These are phyloP conservation scores for Corynespora cassiicola DNA, from an alignment of 2,329 filamentous ascomycete genomes.

Conservation along the genomic window DNA sequence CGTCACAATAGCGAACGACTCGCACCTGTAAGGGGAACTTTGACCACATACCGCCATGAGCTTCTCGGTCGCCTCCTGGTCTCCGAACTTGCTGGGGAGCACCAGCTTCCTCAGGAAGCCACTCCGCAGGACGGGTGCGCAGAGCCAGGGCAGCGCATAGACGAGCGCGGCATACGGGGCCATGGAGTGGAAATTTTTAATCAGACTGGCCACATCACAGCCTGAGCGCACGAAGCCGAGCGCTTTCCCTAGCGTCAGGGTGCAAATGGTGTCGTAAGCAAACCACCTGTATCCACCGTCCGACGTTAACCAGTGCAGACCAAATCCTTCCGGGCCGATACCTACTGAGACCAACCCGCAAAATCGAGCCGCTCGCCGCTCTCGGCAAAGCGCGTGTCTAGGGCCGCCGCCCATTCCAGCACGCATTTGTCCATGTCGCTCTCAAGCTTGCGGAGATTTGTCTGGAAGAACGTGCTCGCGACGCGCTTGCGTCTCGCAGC, in stretches of 20 bases:
- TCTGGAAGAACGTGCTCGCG: conserved; percentile 62
- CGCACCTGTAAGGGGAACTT: no score
- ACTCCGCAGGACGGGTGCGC: no score
- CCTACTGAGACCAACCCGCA: conserved; percentile 58
- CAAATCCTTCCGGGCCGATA: background rate
- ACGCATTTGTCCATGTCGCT: conserved; percentile 61
- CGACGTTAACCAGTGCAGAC: conserved; percentile 5
- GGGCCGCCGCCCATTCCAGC: conserved; percentile 56
- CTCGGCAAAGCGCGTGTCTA: conserved; percentile 55
- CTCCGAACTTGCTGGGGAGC: no score
- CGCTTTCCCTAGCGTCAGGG: conserved; percentile 62
- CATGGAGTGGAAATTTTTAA: conserved; percentile 59
- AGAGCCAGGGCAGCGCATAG: background rate
- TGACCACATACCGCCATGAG: no score
- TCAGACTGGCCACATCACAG: conserved; percentile 60
- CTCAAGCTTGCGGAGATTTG: conserved; percentile 66
- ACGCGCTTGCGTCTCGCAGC: conserved; percentile 61
- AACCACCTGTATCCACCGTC: conserved; percentile 38
- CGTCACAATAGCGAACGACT: no score
- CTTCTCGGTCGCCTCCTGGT: no score
- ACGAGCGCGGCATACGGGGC: background rate
- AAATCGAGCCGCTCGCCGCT: conserved; percentile 60
- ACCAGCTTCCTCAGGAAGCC: no score
- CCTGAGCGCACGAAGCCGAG: conserved; percentile 63
- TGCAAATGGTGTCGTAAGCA: conserved; percentile 65